A percentile compares a stretch with the other conserved stretches of the same genome.
Evolutionary conservation across 148 eudicot genomes (phyloP).

Genomic region (Selenicereus undatus): DNA sequence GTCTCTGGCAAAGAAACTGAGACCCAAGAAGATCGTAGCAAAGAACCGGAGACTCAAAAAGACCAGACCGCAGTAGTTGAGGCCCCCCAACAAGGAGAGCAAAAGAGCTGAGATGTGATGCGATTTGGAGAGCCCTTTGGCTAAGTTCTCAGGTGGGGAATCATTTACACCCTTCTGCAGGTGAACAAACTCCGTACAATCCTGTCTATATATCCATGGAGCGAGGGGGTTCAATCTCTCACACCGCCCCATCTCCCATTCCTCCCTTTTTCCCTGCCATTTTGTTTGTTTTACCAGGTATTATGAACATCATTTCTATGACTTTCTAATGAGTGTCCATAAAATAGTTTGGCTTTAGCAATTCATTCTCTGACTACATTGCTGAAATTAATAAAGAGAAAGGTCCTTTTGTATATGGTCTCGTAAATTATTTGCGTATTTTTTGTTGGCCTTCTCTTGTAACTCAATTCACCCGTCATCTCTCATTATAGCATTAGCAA

Average conservation of each 20-base stretch:
- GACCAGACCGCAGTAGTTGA: not conserved
- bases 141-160: conserved; percentile 16
- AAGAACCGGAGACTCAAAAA: not conserved
- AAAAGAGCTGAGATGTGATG: not conserved
- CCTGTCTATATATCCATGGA: not conserved
- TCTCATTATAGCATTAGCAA: too few species aligned
- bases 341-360: conserved; percentile 10
- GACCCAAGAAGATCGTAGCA: not conserved
- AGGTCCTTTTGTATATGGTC: not conserved
- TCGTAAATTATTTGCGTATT: not conserved
- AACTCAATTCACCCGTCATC: too few species aligned
- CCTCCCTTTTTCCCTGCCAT: not conserved
- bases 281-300: conserved; percentile 8
- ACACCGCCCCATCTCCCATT: not conserved
- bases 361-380: not conserved
- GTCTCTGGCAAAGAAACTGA: conserved; percentile 1
- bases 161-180: conserved; percentile 6
- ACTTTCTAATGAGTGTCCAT: conserved; percentile 20
- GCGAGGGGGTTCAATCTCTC: not conserved
- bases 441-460: too few species aligned
- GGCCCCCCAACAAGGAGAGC: not conserved
- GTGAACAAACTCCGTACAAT: not conserved
- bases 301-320: conserved; percentile 4
- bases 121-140: conserved; percentile 8
- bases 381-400: conserved; percentile 10